These are phyloP conservation scores for Thermomyces lanuginosus DNA, from an alignment of 2,329 filamentous ascomycete species.

Conservation along the genomic window DNA sequence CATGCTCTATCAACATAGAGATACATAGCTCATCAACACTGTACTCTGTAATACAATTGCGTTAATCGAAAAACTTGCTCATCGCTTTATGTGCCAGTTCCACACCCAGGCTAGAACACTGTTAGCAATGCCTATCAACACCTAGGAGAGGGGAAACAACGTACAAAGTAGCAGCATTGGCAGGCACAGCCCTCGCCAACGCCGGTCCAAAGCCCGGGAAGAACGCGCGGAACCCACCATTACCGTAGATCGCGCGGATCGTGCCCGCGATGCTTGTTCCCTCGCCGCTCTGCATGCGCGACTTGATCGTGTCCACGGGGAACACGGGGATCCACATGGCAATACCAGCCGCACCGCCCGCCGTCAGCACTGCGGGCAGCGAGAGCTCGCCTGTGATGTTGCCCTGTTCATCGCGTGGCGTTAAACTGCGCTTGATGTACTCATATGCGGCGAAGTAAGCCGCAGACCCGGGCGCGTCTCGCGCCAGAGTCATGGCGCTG, in stretches of 20 bases:
- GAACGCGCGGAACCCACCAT: slow-evolving; percentile 76
- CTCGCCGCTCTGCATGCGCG: slow-evolving; percentile 75
- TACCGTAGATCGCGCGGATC: slow-evolving; percentile 64
- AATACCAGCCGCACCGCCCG: slow-evolving; percentile 78
- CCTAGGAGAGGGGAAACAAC: slow-evolving; percentile 7
- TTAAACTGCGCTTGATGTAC: slow-evolving; percentile 75
- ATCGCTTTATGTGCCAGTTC: slow-evolving; percentile 36
- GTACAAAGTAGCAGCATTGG: slow-evolving; percentile 84
- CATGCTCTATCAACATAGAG: not conserved
- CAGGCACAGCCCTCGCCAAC: slow-evolving; percentile 79
- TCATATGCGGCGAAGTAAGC: slow-evolving; percentile 98
- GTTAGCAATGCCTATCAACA: slow-evolving; percentile 7
- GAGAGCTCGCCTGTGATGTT: slow-evolving; percentile 62
- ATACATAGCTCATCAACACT: too few relatives aligned
- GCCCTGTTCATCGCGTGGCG: slow-evolving; percentile 62
- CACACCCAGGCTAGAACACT: slow-evolving; percentile 26
- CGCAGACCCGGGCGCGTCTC: slow-evolving; percentile 82
- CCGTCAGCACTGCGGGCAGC: slow-evolving; percentile 64
- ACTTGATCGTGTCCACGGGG: slow-evolving; percentile 94
- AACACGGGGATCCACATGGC: slow-evolving; percentile 99
- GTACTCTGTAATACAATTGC: not conserved
- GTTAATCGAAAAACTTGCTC: slow-evolving; percentile 27
- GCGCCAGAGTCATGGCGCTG: slow-evolving; percentile 73
- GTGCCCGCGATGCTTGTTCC: slow-evolving; percentile 67
- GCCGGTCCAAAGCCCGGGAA: slow-evolving; percentile 94